Evolutionary conservation across 2,329 filamentous ascomycete genomes (phyloP).

Genomic region (Byssothecium circinans): DNA sequence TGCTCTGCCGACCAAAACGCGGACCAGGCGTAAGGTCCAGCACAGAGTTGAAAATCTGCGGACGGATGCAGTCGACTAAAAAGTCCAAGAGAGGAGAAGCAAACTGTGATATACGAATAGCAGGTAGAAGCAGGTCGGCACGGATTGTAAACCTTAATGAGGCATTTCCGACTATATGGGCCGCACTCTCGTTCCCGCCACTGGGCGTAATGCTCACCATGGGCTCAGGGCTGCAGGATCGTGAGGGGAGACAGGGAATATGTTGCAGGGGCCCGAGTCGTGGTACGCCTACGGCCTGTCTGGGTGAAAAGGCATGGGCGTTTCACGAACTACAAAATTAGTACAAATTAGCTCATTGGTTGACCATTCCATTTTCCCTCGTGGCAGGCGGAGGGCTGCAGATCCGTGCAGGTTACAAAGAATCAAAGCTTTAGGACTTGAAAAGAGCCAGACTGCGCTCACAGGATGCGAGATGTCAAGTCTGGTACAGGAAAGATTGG

Average conservation of each 20-base stretch:
- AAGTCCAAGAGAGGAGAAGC: neutral
- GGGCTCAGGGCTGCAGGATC: no score
- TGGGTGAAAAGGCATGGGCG: no score
- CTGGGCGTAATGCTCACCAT: no score
- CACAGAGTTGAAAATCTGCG: neutral
- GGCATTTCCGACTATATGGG: no score
- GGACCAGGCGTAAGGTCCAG: neutral
- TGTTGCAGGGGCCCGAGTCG: no score
- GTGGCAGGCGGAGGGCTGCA: neutral
- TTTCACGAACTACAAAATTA: no score
- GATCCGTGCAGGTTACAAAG: slow-evolving; percentile 1
- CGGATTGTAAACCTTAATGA: no score
- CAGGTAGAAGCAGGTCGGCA: neutral
- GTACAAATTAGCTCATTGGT: no score
- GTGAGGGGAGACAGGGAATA: no score
- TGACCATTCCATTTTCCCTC: neutral
- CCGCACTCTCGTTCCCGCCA: no score
- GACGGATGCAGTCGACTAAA: neutral
- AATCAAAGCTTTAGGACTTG: slow-evolving; percentile 3
- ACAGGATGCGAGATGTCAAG: no score
- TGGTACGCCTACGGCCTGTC: no score
- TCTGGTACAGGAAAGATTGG: neutral
- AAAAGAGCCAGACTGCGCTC: neutral
- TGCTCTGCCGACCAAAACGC: neutral
- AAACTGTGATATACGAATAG: neutral